Percentiles rank a stretch among this genome's conserved stretches.
Conservation (phyloP, 495 filamentous ascomycete genomes). For the Neurospora pannonica region DNA sequence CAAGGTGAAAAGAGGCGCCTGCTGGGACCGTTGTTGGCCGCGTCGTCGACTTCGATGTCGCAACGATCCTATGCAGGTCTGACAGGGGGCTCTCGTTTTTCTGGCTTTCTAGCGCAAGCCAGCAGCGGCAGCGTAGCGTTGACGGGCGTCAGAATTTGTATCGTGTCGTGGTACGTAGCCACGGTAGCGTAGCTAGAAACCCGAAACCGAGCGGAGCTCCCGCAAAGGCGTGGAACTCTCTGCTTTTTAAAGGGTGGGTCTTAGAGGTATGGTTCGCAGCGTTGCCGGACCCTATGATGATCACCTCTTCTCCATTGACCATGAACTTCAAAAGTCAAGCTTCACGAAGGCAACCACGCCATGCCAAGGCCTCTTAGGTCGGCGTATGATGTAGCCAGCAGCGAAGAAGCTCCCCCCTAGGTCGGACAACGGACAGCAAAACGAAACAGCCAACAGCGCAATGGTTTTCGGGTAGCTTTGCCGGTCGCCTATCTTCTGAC, state of each 20-base stretch:
- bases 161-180: neutral
- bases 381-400: neutral
- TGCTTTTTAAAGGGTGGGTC: neutral
- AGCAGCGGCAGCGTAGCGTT: neutral
- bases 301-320: neutral
- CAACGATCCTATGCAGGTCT: neutral
- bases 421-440: neutral
- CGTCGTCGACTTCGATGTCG: neutral
- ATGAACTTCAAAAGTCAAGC: neutral
- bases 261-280: neutral
- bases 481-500: neutral
- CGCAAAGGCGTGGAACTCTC: neutral
- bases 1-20: neutral
- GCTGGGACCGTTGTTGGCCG: neutral
- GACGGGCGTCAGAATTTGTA: neutral
- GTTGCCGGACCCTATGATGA: neutral
- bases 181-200: neutral
- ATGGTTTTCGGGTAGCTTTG: neutral
- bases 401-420: neutral
- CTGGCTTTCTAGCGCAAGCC: neutral
- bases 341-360: neutral
- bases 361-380: neutral
- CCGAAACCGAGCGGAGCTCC: neutral
- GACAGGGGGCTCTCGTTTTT: neutral
- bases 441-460: neutral